Evolutionary conservation across 192 early-diverging fungal genomes (phyloP).

Genomic region (Linnemannia schmuckeri): DNA sequence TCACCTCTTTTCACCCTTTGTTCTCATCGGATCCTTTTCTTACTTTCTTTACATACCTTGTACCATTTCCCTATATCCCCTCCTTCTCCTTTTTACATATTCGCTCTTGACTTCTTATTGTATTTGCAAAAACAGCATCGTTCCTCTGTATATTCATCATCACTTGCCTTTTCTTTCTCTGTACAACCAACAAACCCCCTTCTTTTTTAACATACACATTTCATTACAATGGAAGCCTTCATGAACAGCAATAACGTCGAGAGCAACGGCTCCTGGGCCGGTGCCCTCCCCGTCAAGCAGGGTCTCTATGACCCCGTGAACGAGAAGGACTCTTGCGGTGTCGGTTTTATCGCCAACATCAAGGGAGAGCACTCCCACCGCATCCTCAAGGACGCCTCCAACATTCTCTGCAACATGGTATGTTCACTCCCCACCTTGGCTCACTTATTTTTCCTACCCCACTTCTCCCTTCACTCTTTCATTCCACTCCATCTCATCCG

Average conservation of each 20-base stretch:
- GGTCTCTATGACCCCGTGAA: slow-evolving; percentile 89
- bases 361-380: slow-evolving; percentile 86
- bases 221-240: slow-evolving; percentile 38
- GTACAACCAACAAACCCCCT: not conserved
- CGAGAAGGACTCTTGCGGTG: slow-evolving; percentile 97
- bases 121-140: not conserved
- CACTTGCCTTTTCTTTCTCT: not conserved
- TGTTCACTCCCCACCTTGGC: not conserved
- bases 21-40: not conserved
- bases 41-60: slow-evolving; percentile 18
- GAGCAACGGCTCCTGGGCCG: slow-evolving; percentile 80
- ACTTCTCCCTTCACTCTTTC: not conserved
- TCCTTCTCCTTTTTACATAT: not conserved
- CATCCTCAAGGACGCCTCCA: slow-evolving; percentile 90
- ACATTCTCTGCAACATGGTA: slow-evolving; percentile 97
- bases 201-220: not conserved
- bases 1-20: slow-evolving; percentile 13
- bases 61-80: slow-evolving; percentile 13
- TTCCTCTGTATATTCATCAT: slow-evolving; percentile 10
- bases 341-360: slow-evolving; percentile 97
- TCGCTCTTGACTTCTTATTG: not conserved
- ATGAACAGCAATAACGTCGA: slow-evolving; percentile 58
- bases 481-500: not conserved
- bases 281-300: slow-evolving; percentile 85
- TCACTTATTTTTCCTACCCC: not conserved